phyloP scores from a whole-genome alignment of 148 eudicot species.

The Fagopyrum homotropicum region DNA sequence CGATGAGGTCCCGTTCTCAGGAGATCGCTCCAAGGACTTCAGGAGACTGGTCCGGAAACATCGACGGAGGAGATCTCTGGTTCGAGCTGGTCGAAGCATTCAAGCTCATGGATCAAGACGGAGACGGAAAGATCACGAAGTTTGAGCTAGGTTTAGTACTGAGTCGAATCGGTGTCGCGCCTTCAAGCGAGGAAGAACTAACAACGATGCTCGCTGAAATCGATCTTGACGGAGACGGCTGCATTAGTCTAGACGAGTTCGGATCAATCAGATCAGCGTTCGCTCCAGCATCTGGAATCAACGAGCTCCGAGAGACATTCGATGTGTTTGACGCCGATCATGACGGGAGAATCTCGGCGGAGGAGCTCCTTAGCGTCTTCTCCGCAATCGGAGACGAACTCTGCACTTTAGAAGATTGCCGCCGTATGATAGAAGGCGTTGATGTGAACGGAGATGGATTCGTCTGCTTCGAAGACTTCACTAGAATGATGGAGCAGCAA shows the following conservation, averaged over 20 bases:
- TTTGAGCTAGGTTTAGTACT: conserved; percentile 1
- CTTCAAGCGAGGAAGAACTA: background rate
- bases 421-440: conserved; percentile 16
- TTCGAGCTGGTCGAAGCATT: conserved; percentile 10
- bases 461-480: conserved; percentile 19
- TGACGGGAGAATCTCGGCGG: conserved; percentile 56
- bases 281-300: background rate
- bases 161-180: background rate
- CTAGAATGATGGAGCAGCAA: conserved; percentile 16
- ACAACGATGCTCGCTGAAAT: conserved; percentile 12
- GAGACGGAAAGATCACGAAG: conserved; percentile 13
- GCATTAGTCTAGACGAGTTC: conserved; percentile 13
- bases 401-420: conserved; percentile 53
- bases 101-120: conserved; percentile 12
- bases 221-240: conserved; percentile 11
- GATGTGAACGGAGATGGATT: conserved; percentile 20
- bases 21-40: background rate
- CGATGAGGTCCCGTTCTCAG: background rate
- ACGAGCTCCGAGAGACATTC: conserved; percentile 28
- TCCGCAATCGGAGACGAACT: conserved; percentile 29
- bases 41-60: conserved; percentile 1
- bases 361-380: conserved; percentile 40
- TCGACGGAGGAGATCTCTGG: background rate
- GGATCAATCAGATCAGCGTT: conserved; percentile 9
- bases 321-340: conserved; percentile 48